Conservation (phyloP, 352 stramenopile species). For the Lagenidium sp. region DNA sequence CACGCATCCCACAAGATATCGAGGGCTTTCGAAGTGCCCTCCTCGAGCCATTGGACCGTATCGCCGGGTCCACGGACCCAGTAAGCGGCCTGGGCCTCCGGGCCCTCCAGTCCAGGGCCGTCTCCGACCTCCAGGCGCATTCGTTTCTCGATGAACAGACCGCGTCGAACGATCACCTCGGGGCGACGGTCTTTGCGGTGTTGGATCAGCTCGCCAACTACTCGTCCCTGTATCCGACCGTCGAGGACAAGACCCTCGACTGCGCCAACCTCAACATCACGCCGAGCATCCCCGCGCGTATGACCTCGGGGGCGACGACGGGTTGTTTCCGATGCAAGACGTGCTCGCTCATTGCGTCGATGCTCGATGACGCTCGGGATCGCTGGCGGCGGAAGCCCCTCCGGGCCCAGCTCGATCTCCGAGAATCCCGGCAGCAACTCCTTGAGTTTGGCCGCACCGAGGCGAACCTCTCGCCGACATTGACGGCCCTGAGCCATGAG, state of each 20-base stretch:
- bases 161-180: conserved; percentile 18
- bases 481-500: too few species aligned
- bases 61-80: conserved; percentile 15
- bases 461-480: conserved; percentile 12
- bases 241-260: conserved; percentile 15
- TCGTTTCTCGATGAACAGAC: conserved; percentile 42
- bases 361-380: conserved; percentile 21
- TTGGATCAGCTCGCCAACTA: conserved; percentile 23
- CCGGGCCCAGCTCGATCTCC: conserved; percentile 46
- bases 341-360: conserved; percentile 24
- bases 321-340: conserved; percentile 62
- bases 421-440: conserved; percentile 28
- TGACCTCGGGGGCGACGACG: conserved; percentile 37
- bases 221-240: conserved; percentile 41
- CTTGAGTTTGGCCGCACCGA: conserved; percentile 19
- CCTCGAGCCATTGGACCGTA: conserved; percentile 19
- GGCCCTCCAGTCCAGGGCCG: conserved; percentile 17
- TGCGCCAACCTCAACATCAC: conserved; percentile 42
- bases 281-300: conserved; percentile 29
- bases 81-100: conserved; percentile 8
- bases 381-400: conserved; percentile 35
- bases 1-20: conserved; percentile 23
- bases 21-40: conserved; percentile 27
- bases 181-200: conserved; percentile 29
- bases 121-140: conserved; percentile 18